Base-by-base conservation (phyloP, 352 stramenopile genomes). In the Halophytophthora polymorphica region DNA sequence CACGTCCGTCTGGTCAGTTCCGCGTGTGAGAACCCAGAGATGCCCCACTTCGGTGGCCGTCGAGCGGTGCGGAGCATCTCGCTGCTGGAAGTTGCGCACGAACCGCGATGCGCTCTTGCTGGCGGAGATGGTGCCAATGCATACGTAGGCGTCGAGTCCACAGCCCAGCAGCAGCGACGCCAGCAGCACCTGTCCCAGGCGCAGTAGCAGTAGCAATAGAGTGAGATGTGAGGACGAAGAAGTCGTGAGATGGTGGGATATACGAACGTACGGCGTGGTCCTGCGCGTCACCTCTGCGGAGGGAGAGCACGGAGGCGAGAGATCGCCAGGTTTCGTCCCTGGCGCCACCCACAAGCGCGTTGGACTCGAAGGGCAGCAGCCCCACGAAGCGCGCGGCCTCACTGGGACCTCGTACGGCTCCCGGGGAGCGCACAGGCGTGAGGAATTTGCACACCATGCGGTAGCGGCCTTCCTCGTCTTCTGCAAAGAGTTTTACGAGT, bases 401-500 rank as follows among this genome's bases (percentile, higher is more conserved):
- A 43, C 78, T 87, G 7, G 88, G 87, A 11, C 70, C 82, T 53
- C 70, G 63, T 10, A 96, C 56, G 8, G 81, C 68, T 0, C 51
- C 38, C 0, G 73, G 73, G 13, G 48, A 63, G 17, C 72, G 85
- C 3, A 96, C 18, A 1, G 76, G 70, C 2, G 53, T 53, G n/a
- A 97, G 23, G 46, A 91, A 97, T 23, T 86, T 88, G 60, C 83
- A 97, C 2, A 96, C 78, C 71, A 90, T 86, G 15, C 79, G 77
- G 61, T 95, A 88, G 0, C 71, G 64, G 10, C 88, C 86, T 55
- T 86, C 76, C 48, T 97, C 88, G 56, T 97, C 90, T 56, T 95
- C 82, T 2, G 78, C 80, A 58, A 95, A 94, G 34, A 95, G 67
- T 31, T 91, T 92, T 3, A 94, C 74, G 4, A 88, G 59, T 29